Base-by-base conservation (phyloP, 768 basidiomycete species). In the Calocera viscosa region DNA sequence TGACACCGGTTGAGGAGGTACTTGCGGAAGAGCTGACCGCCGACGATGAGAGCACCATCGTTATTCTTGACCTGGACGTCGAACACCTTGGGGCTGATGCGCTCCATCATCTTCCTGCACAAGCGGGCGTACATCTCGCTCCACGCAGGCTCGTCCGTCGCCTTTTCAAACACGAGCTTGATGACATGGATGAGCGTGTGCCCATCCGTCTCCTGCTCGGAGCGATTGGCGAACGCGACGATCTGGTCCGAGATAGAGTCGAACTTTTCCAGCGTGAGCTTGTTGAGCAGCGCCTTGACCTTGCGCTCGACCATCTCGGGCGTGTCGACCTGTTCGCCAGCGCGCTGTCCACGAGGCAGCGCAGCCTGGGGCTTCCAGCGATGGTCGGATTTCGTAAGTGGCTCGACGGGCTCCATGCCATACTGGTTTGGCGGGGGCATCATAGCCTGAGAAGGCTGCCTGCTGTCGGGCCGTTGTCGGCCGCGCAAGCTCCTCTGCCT, bases 81-180 rank as follows among this genome's bases (percentile, higher is more conserved):
- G 71, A 88, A 87, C 3, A 97, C 91, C 68, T 89, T 86, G 33
- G 86, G 81, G 67, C 87, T 91, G 75, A 98, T 90, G 74, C 85
- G 86, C 77, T 94, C 91, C 89, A 94, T 91, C 85, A 97, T 89
- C 83, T 93, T 91, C 70, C 91, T 82, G 75, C 94, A 97, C 40
- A 99, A 80, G 34, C 90, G 86, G 33, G 95, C 95, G 75, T 99
- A 97, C 92, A 97, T 97, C 80, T 91, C 89, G 1, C 91, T 94
- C 89, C 91, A 94, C 10, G 87, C 85, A 47, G 91, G 91, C 76
- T 96, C 94, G 75, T 96, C 94, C 7, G 91, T 96, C 11, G 94
- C 94, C 81, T 94, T 96, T 77, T 96, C 95, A 76, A 96, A 97
- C 34, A 97, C 90, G 65, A 96, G 87, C 67, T 88, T 86, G 76